phyloP scores from a whole-genome alignment of 345 rosid species.

The Populus tremula region DNA sequence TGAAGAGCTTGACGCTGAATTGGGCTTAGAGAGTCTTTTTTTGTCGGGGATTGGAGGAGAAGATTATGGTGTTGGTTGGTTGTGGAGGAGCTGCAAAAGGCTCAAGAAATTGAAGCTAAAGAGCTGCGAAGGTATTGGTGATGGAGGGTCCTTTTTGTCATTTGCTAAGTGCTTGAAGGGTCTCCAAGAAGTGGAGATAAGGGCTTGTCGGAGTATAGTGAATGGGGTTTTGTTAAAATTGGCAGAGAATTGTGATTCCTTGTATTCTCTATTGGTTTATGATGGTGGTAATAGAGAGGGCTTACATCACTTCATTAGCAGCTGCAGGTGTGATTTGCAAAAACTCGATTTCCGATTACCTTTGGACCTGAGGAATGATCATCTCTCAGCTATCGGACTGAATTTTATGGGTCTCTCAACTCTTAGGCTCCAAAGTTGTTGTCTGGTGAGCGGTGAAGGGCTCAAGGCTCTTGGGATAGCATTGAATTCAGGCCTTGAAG shows the following conservation, averaged over 20 bases:
- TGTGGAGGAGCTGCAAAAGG: constrained; percentile 65
- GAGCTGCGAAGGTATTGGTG: constrained; percentile 71
- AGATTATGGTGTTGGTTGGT: constrained; percentile 53
- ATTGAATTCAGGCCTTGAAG: constrained; percentile 49
- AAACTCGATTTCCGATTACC: constrained; percentile 77
- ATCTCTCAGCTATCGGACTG: constrained; percentile 51
- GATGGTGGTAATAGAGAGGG: constrained; percentile 80
- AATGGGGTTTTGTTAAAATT: constrained; percentile 56
- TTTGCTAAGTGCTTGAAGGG: constrained; percentile 44
- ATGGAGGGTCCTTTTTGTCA: constrained; percentile 45
- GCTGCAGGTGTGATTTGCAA: constrained; percentile 45
- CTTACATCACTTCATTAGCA: constrained; percentile 59
- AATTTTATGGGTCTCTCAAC: constrained; percentile 45
- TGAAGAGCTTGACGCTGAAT: constrained; percentile 43
- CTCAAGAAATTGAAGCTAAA: constrained; percentile 57
- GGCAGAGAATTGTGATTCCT: constrained; percentile 51
- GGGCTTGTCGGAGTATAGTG: constrained; percentile 61
- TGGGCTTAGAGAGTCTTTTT: constrained; percentile 51
- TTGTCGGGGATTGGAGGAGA: constrained; percentile 56
- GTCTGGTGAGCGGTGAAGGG: constrained; percentile 71
- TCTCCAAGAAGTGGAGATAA: constrained; percentile 61
- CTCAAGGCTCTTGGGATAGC: constrained; percentile 54
- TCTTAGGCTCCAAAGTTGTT: constrained; percentile 71
- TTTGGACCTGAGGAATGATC: constrained; percentile 69
- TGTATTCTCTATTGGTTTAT: constrained; percentile 62